Base-by-base conservation (phyloP, 2,329 filamentous ascomycete species). In the Intubia oerlemansii region DNA sequence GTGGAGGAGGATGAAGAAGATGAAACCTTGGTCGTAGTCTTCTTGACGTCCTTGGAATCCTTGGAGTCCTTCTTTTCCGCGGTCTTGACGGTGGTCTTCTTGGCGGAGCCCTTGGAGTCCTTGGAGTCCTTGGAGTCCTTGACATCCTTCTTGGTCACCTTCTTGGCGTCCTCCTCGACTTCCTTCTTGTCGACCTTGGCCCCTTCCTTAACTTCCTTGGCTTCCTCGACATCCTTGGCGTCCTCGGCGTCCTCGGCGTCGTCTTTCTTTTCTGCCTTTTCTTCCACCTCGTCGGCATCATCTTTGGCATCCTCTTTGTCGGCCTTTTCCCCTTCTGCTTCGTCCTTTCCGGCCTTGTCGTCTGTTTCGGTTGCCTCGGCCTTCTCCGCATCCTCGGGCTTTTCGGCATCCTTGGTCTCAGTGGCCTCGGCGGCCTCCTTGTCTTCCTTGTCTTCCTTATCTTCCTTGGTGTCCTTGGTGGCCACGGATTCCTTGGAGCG, bases 301-400 rank as follows among this genome's bases (percentile, higher is more conserved):
- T 25, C 27, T 26, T 39, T 32, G 5, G 14, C 16, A 12, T 28
- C 13, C n/a, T 21, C 26, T 27, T 39, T 32, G n/a, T 31, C 16
- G 6, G 14, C 17, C 26, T 18, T 28, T 21, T 18, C 2, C 8
- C 14, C 17, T 28, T 28, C 19, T 12, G 13, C 20, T 4, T 17
- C 14, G 12, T 2, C 23, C 10, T 29, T 19, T 7, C 11, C 16
- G 8, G 23, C 7, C 27, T 29, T 18, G 15, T 17, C 28, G n/a
- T n/a, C n/a, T n/a, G n/a, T n/a, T 9, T 25, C 28, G 7, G 35
- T 8, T 21, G 19, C 31, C 13, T 43, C 29, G n/a, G 31, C 21
- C 16, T 31, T 17, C 8, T 17, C 26, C 7, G 26, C 26, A 3
- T 30, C 18, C 16, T 31, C 20, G 7, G 19, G 17, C 8, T 29